phyloP scores from a whole-genome alignment of 1,284 basidiomycete species.

The Quambalaria eucalypti region DNA sequence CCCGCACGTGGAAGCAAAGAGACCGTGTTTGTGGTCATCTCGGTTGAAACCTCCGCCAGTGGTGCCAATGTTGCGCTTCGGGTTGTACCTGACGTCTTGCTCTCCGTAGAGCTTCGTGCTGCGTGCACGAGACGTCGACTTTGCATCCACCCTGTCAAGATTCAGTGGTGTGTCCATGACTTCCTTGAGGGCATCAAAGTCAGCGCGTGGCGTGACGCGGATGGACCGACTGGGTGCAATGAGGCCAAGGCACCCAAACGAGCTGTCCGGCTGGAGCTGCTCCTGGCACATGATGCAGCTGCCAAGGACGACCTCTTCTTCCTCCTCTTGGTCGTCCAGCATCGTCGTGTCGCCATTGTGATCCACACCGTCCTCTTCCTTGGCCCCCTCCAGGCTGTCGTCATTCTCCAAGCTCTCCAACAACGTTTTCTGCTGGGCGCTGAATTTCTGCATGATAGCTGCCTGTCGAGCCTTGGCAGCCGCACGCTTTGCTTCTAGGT shows the following conservation, averaged over 20 bases:
- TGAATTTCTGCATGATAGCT: constrained; percentile 44
- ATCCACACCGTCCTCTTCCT: constrained; percentile 17
- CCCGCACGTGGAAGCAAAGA: constrained; percentile 81
- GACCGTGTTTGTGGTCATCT: constrained; percentile 52
- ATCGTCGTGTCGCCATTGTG: background rate
- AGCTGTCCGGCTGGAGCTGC: constrained; percentile 62
- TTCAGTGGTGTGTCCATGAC: constrained; percentile 55
- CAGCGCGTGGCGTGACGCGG: constrained; percentile 66
- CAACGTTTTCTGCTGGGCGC: constrained; percentile 40
- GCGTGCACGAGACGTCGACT: background rate
- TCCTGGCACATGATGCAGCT: constrained; percentile 98
- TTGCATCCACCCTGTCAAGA: constrained; percentile 30
- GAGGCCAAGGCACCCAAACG: constrained; percentile 82
- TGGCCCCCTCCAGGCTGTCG: constrained; percentile 22
- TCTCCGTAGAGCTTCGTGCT: background rate
- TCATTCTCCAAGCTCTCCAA: constrained; percentile 35
- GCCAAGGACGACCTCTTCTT: constrained; percentile 59
- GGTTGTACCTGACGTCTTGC: background rate
- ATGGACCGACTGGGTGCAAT: constrained; percentile 81
- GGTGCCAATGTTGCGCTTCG: background rate
- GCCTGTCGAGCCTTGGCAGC: constrained; percentile 41
- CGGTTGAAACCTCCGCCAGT: constrained; percentile 27
- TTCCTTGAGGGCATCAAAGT: constrained; percentile 60
- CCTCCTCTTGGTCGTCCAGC: constrained; percentile 34
- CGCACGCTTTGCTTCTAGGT: constrained; percentile 20